Percentiles rank a stretch among this genome's conserved stretches.
Conservation (phyloP, 2,329 filamentous ascomycete genomes). For the Pseudogymnoascus sp. region DNA sequence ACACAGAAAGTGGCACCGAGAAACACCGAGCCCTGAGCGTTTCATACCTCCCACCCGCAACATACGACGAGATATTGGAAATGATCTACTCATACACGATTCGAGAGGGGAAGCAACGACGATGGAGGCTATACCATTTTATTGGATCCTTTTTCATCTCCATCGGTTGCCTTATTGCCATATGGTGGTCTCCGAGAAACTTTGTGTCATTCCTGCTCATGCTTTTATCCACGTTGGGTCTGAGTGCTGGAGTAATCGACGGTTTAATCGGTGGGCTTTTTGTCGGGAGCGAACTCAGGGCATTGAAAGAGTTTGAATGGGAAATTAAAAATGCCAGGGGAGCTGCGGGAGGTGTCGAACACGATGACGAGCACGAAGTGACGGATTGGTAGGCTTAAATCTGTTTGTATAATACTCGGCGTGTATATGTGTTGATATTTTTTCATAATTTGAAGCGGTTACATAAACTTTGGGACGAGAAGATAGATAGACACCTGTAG, state of each 20-base stretch:
- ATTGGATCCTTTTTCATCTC: conserved; percentile 57
- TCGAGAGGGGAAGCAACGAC: conserved; percentile 66
- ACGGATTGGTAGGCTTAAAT: conserved; percentile 25
- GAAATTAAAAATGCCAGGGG: conserved; percentile 66
- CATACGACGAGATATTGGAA: conserved; percentile 66
- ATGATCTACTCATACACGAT: conserved; percentile 61
- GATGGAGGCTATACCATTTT: conserved; percentile 69
- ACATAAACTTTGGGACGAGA: background rate
- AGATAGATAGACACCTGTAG: background rate
- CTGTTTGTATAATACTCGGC: background rate
- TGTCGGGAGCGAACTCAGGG: conserved; percentile 73
- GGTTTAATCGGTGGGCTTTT: conserved; percentile 84
- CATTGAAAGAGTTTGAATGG: conserved; percentile 87
- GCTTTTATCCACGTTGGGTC: conserved; percentile 68
- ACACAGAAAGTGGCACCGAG: conserved; percentile 19
- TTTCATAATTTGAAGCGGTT: background rate
- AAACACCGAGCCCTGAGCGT: conserved; percentile 13
- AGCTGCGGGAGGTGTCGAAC: conserved; percentile 24
- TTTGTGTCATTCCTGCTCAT: conserved; percentile 76
- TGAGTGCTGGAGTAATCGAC: conserved; percentile 71
- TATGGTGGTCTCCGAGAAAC: conserved; percentile 77
- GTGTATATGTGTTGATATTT: background rate
- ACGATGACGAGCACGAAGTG: conserved; percentile 20
- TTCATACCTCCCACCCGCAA: conserved; percentile 37
- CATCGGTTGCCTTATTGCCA: conserved; percentile 67